phyloP scores from a whole-genome alignment of 2,329 filamentous ascomycete genomes.

The Colletotrichum falcatum region DNA sequence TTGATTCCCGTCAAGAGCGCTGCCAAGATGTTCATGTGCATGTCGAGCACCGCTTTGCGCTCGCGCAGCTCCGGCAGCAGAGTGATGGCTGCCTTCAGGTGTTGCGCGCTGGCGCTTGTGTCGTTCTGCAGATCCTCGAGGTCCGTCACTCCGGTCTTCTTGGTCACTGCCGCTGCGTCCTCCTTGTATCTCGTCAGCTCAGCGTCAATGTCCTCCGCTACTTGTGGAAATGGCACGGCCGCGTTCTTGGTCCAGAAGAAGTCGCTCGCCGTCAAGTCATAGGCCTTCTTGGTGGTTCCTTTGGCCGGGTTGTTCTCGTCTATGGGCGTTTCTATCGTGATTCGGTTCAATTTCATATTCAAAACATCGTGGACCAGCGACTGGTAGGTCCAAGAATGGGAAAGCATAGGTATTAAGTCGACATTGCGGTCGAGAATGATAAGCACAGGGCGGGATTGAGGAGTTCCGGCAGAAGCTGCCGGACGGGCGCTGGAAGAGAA shows the following conservation, averaged over 20 bases:
- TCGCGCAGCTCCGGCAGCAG: slow-evolving; percentile 91
- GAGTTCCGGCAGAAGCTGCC: slow-evolving; percentile 67
- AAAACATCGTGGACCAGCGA: slow-evolving; percentile 79
- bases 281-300: slow-evolving; percentile 85
- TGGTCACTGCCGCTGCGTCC: slow-evolving; percentile 92
- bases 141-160: slow-evolving; percentile 91
- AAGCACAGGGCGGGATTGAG: slow-evolving; percentile 85
- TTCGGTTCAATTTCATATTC: slow-evolving; percentile 81
- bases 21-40: slow-evolving; percentile 97
- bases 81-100: slow-evolving; percentile 95
- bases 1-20: slow-evolving; percentile 75
- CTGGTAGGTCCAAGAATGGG: slow-evolving; percentile 87
- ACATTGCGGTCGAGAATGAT: slow-evolving; percentile 96
- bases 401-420: slow-evolving; percentile 97
- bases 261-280: slow-evolving; percentile 89
- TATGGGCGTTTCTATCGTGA: slow-evolving; percentile 86
- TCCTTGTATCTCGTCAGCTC: slow-evolving; percentile 96
- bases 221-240: slow-evolving; percentile 90
- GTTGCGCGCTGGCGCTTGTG: slow-evolving; percentile 88
- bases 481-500: slow-evolving; percentile 78
- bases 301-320: slow-evolving; percentile 82
- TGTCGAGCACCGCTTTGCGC: slow-evolving; percentile 91
- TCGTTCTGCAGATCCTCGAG: slow-evolving; percentile 94
- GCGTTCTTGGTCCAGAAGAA: slow-evolving; percentile 98
- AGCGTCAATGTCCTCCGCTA: slow-evolving; percentile 94